Evolutionary conservation across 352 stramenopile species (phyloP).

Genomic region (Albugo candida): DNA sequence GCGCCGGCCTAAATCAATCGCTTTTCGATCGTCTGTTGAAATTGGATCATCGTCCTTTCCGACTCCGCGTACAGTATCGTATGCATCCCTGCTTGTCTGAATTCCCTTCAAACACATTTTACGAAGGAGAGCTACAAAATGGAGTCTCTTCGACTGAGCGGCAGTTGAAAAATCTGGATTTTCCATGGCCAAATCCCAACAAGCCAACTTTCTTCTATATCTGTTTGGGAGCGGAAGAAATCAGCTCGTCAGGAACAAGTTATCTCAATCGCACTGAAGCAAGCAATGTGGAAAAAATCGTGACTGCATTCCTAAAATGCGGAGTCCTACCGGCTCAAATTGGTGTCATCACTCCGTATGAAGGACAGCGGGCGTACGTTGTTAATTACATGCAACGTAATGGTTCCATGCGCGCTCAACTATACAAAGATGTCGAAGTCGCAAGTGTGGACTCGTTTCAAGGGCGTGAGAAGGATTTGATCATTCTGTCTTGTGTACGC

Average conservation of each 20-base stretch:
- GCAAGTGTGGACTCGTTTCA: constrained; percentile 99
- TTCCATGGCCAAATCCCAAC: constrained; percentile 93
- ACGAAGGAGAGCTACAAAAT: constrained; percentile 98
- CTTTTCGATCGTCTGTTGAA: constrained; percentile 96
- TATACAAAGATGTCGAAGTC: constrained; percentile 98
- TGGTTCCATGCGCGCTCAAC: constrained; percentile 80
- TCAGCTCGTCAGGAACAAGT: constrained; percentile 93
- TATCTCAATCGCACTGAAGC: constrained; percentile 98
- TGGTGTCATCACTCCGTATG: constrained; percentile 95
- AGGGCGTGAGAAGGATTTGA: constrained; percentile 98
- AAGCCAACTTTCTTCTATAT: constrained; percentile 99
- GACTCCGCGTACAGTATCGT: constrained; percentile 97
- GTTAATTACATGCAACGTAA: constrained; percentile 94
- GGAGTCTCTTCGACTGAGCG: constrained; percentile 92
- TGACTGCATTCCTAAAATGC: constrained; percentile 91
- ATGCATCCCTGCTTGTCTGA: constrained; percentile 98
- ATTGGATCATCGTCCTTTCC: constrained; percentile 90
- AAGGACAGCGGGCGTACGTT: constrained; percentile 97
- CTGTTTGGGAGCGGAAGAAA: constrained; percentile 92
- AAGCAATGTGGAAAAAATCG: constrained; percentile 95
- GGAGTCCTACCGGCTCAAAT: constrained; percentile 85
- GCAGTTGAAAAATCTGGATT: constrained; percentile 72
- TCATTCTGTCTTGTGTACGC: constrained; percentile 94
- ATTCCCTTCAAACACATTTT: constrained; percentile 99
- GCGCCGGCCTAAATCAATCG: constrained; percentile 91